Base-by-base conservation (phyloP, 495 filamentous ascomycete species). In the Lophium mytilinum region DNA sequence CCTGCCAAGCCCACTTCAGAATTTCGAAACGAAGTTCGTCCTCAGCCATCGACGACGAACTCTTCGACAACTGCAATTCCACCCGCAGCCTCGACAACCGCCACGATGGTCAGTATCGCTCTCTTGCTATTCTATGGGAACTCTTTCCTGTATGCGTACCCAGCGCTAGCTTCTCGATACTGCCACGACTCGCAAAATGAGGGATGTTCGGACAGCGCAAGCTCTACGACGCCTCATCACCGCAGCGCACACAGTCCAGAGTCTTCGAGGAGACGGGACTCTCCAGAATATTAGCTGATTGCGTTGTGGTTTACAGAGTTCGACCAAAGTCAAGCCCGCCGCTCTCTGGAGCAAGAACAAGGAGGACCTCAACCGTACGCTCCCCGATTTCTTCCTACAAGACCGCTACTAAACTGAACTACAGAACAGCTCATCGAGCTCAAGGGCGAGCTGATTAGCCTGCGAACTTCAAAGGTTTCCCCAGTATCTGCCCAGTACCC, bases 301-400 rank as follows among this genome's bases (percentile, higher is more conserved):
- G 24, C 24, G 24, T 30, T 30, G 24, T 30, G 24, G 6, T 3
- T 55, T 11, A 64, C 69, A 92, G 90, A 94, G 90, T 78, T 77
- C 85, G 68, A 80, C 82, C 73, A 94, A 94, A 80, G 88, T 97
- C 76, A 96, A 95, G 83, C 83, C 90, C 73, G 83, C 80, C 78
- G 81, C 85, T 78, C 87, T 99, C 74, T 97, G 94, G 93, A 84
- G 85, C 76, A 99, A 99, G 90, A 88, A 80, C 85, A 96, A 96
- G 85, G 87, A 92, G 69, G 94, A 98, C 65, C 83, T 98, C 74
- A 81, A 81, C 72, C 58, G 61, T 63, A 47, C 24, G 61, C 56
- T 15, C 9, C 5, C 47, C 45, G 39, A 36, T 12, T 7, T 18
- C 18, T 30, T 30, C 24, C 2, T 6, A 30, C 24, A 6, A 30